Conservation (phyloP, 2,329 filamentous ascomycete genomes). For the Massarina eburnea region DNA sequence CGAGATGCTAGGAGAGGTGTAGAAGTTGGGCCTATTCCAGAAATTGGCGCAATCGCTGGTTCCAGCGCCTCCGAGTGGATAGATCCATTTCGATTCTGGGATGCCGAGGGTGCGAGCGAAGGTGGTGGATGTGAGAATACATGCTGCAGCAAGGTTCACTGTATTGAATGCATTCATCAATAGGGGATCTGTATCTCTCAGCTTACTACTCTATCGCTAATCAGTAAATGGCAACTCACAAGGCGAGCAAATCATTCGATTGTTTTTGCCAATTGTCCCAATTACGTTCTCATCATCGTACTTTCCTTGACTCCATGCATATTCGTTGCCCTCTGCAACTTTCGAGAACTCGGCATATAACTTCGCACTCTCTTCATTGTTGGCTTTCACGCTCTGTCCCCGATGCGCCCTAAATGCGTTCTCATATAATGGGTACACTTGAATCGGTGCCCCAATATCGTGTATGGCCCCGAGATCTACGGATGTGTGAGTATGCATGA, state of each 20-base stretch:
- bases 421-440: slow-evolving; percentile 69
- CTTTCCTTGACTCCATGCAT: slow-evolving; percentile 61
- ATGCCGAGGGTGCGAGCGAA: slow-evolving; percentile 59
- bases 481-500: slow-evolving; percentile 15
- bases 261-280: slow-evolving; percentile 56
- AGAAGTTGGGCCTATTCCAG: slow-evolving; percentile 63
- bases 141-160: slow-evolving; percentile 64
- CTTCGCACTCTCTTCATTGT: slow-evolving; percentile 60
- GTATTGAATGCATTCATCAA: slow-evolving; percentile 74
- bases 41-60: slow-evolving; percentile 62
- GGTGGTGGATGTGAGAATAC: slow-evolving; percentile 60
- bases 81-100: slow-evolving; percentile 61
- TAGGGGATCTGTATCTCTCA: slow-evolving; percentile 67
- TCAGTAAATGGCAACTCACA: too few relatives aligned
- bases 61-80: slow-evolving; percentile 65
- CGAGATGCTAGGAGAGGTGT: slow-evolving; percentile 60
- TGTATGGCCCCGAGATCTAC: slow-evolving; percentile 60
- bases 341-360: slow-evolving; percentile 64
- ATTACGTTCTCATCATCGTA: slow-evolving; percentile 55
- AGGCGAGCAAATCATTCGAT: slow-evolving; percentile 69
- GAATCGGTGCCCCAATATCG: slow-evolving; percentile 63
- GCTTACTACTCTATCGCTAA: too few relatives aligned
- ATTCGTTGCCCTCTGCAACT: slow-evolving; percentile 55
- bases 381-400: slow-evolving; percentile 56
- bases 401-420: slow-evolving; percentile 62